Conservation (phyloP, 1,284 basidiomycete species). For the Fomitopsis palustris region DNA sequence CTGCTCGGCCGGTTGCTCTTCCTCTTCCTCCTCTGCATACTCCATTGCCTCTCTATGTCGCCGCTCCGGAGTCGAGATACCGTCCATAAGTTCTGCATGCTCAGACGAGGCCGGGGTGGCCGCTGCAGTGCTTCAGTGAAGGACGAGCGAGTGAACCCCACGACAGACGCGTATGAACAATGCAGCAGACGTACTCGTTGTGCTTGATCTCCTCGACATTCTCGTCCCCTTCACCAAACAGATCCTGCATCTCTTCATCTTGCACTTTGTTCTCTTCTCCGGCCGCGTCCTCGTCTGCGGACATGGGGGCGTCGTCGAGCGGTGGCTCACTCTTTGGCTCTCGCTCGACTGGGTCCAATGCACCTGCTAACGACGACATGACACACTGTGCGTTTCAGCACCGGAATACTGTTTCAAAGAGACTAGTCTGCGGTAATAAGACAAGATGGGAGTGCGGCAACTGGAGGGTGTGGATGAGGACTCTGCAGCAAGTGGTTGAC, state of each 20-base stretch:
- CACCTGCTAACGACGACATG: neutral
- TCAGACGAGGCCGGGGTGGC: slow-evolving; percentile 42
- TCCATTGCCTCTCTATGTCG: slow-evolving; percentile 69
- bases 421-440: too few relatives aligned
- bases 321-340: neutral
- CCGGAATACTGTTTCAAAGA: too few relatives aligned
- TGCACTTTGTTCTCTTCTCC: slow-evolving; percentile 23
- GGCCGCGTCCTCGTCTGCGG: neutral
- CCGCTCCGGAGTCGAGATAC: slow-evolving; percentile 65
- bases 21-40: slow-evolving; percentile 73
- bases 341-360: neutral
- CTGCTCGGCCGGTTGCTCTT: slow-evolving; percentile 48
- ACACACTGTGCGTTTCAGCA: too few relatives aligned
- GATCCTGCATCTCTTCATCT: slow-evolving; percentile 71
- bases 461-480: too few relatives aligned
- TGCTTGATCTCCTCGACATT: slow-evolving; percentile 50
- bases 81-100: slow-evolving; percentile 49
- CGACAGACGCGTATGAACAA: neutral
- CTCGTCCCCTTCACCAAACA: slow-evolving; percentile 69
- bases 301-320: neutral
- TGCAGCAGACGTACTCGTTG: slow-evolving; percentile 19
- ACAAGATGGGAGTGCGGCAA: too few relatives aligned
- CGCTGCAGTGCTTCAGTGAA: slow-evolving; percentile 8
- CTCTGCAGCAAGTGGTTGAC: too few relatives aligned
- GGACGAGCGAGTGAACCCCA: neutral